Base-by-base conservation (phyloP, 805 yeast species). In the Wickerhamomyces xylosicus region DNA sequence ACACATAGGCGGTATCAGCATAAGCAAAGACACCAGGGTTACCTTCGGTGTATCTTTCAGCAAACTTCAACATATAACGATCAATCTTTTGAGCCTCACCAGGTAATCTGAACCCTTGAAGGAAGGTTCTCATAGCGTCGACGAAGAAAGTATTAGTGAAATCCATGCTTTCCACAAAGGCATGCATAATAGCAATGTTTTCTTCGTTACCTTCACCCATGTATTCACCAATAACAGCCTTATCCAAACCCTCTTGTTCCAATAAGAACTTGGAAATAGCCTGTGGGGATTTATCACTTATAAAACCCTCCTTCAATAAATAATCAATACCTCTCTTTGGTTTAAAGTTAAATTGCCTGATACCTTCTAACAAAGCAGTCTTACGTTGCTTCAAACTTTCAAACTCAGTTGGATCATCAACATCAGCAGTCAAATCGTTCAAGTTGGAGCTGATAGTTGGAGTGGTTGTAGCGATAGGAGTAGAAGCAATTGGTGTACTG, bases 61-160 rank as follows among this genome's bases (percentile, higher is more conserved):
- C 98, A 66, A 94, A 94, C 54, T 92, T 90, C 57, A 92, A 73
- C 96, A 94, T 85, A 56, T 79, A 86, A 50, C 99, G 72, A 66
- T 92, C 98, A 56, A 92, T 90, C 54, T 92, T 90, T 63, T 92
- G 99, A 5, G 96, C 89, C 62, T 92, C 99, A 37, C 99, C 99
- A 2, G 99, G 98, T 43, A 92, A 70, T 57, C 98, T 71, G 63
- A 92, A 94, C 36, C 77, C 71, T 54, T 94, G 98, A 42, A 92
- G 68, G 53, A 86, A 86, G 14, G 63, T 66, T 48, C 98, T 73
- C 64, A 92, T 66, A 0, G 97, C 94, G 48, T 81, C 95, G 14
- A 89, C 87, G 54, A 92, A 87, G 1, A 77, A 65, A 47, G 71
- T 57, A 27, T 69, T 68, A 5, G 71, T 62, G 57, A 92, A 90